A percentile compares a stretch with the other conserved stretches of the same genome.
These are phyloP conservation scores for Ehretia macrophylla DNA, from an alignment of 257 asterid genomes.

Conservation along the genomic window DNA sequence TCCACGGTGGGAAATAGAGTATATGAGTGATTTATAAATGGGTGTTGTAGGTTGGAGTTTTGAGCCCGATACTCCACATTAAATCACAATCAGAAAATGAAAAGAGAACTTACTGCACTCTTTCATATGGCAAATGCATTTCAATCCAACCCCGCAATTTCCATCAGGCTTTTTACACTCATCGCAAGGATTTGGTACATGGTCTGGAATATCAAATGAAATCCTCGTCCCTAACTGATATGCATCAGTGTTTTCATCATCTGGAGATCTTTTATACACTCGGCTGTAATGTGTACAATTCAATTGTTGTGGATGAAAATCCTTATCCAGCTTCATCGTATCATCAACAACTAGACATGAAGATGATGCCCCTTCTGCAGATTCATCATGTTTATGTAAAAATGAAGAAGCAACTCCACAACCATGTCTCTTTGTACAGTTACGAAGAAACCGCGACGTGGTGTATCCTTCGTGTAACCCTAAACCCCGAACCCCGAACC, in stretches of 20 bases:
- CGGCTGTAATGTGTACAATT: conserved; percentile 43
- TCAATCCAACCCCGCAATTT: conserved; percentile 57
- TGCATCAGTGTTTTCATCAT: background rate
- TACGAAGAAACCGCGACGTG: conserved; percentile 3
- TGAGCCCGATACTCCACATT: too few species aligned
- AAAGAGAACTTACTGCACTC: conserved; percentile 47
- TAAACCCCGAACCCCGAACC: too few species aligned
- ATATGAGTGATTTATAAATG: too few species aligned
- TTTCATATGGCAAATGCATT: conserved; percentile 56
- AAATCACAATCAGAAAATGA: background rate
- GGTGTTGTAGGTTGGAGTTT: too few species aligned
- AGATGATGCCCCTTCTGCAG: conserved; percentile 8
- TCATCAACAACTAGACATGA: conserved; percentile 32
- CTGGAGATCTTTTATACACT: conserved; percentile 16
- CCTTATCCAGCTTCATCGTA: conserved; percentile 3
- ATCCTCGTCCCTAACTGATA: conserved; percentile 38
- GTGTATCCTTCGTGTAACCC: background rate
- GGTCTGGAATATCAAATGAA: conserved; percentile 50
- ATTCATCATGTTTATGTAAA: too few species aligned
- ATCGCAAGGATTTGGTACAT: conserved; percentile 59
- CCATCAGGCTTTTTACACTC: conserved; percentile 52
- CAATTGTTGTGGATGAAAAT: conserved; percentile 29
- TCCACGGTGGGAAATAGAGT: too few species aligned
- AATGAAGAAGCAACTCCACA: too few species aligned
- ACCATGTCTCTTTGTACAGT: background rate